Evolutionary conservation across 306 rosid species (phyloP).

Genomic region (Trifolium dubium): DNA sequence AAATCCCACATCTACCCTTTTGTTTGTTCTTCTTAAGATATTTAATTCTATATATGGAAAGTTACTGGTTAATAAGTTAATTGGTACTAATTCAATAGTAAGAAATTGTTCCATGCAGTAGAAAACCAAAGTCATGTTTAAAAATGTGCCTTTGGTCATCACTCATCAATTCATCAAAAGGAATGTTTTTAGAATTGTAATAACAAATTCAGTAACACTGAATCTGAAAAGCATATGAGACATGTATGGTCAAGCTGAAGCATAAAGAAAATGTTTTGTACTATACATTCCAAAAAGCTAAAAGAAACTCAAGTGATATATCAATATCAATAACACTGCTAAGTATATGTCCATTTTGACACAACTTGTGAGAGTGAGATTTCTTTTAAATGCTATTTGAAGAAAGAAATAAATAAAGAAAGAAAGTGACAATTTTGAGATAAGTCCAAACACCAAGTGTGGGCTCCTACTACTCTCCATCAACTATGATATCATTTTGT

Average conservation of each 20-base stretch:
- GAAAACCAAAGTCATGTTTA: too few species aligned
- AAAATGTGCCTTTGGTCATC: neutral
- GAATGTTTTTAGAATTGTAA: neutral
- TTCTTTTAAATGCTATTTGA: constrained; percentile 43
- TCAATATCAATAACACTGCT: constrained; percentile 40
- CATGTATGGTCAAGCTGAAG: constrained; percentile 25
- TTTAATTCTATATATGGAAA: neutral
- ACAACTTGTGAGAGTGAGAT: constrained; percentile 62
- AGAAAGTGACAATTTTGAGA: constrained; percentile 60
- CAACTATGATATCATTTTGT: constrained; percentile 25
- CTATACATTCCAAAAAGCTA: constrained; percentile 27
- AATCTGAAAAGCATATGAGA: constrained; percentile 32
- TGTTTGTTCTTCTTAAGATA: neutral
- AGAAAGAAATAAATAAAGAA: constrained; percentile 34
- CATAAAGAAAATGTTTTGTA: constrained; percentile 35
- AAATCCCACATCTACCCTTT: constrained; percentile 11
- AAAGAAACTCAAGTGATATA: constrained; percentile 42
- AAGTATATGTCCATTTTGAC: constrained; percentile 59
- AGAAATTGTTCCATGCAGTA: too few species aligned
- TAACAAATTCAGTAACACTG: neutral
- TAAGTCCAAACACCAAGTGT: constrained; percentile 78
- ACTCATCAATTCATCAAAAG: neutral
- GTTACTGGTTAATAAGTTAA: too few species aligned
- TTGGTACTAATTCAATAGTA: too few species aligned
- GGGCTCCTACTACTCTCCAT: constrained; percentile 50